phyloP scores from a whole-genome alignment of 2,329 filamentous ascomycete species.

The Leptographium flavum region DNA sequence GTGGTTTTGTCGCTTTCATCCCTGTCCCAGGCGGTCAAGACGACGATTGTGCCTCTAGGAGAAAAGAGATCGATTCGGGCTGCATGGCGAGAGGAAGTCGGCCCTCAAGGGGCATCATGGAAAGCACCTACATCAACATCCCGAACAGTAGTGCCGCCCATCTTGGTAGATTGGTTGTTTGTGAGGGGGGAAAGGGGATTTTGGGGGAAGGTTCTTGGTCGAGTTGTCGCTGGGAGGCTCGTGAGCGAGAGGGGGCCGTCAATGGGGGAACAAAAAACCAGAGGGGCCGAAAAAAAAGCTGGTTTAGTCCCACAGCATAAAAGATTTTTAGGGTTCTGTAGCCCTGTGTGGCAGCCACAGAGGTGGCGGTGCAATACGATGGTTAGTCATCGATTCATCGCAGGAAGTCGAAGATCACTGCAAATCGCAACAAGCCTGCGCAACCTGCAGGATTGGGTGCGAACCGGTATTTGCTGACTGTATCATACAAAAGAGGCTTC shows the following conservation, averaged over 20 bases:
- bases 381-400: too few species aligned
- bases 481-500: too few species aligned
- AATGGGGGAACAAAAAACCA: neutral
- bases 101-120: conserved; percentile 8
- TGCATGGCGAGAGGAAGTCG: conserved; percentile 5
- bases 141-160: conserved; percentile 69
- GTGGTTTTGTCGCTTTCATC: conserved; percentile 6
- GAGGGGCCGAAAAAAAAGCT: conserved; percentile 2
- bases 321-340: conserved; percentile 1
- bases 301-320: neutral
- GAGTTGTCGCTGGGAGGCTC: conserved; percentile 2
- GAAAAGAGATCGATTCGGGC: neutral
- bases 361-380: conserved; percentile 1
- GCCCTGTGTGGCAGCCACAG: neutral
- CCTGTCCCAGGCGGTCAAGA: neutral
- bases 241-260: conserved; percentile 1
- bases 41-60: neutral
- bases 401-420: too few species aligned
- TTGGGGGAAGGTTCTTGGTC: neutral
- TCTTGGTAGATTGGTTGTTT: conserved; percentile 30
- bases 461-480: too few species aligned
- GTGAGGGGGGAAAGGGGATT: neutral
- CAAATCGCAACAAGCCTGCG: too few species aligned
- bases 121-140: conserved; percentile 64
- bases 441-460: too few species aligned